Evolutionary conservation across 1,284 basidiomycete species (phyloP), one percentile per base, ranked within the genome.

Genomic region (Cystobasidium pallidum): DNA sequence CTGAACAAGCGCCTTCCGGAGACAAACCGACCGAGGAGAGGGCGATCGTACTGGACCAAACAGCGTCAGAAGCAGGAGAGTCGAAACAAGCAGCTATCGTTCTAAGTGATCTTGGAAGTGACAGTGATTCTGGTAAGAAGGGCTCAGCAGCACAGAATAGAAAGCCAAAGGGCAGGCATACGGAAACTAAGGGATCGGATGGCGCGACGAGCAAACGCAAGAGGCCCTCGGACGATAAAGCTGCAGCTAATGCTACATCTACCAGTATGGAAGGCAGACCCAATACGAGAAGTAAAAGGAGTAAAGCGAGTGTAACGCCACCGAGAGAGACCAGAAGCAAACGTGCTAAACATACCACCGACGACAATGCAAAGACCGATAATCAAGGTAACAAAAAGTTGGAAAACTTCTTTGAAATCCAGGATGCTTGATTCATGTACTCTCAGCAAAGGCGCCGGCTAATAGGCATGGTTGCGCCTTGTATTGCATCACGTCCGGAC

Each of bases 361-460:
- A 30, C 26, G 36, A 26, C 2, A 30, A 21, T 10, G 58, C 43
- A 36, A 24, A 8, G 13, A 57, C 36, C 17, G 64, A 66, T 52
- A 2, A 26, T 24, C 43, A 71, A 28, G 68, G 61, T 0, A 71
- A 71, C 39, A 47, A 55, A 39, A 71, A 71, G 28, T 30, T 71
- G 36, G 59, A 59, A 21, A 71, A 63, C 47, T 71, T 54, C 61
- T 64, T 71, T 43, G 59, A 64, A 24, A 49, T 71, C 24, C 24
- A 71, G 36, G 58, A 70, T 39, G 67, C 51, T 21, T 32, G 7
- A 24, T 15, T 19, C 32, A 34, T 4, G 21, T 7, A n/a, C n/a
- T n/a, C n/a, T n/a, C 32, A 17, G 51, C 51, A 32, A 39, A 13
- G 36, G 36, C 36, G n/a, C n/a, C n/a, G n/a, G n/a, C n/a, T n/a